phyloP scores from a whole-genome alignment of 2,329 filamentous ascomycete species.

The Ophiostoma sp. region DNA sequence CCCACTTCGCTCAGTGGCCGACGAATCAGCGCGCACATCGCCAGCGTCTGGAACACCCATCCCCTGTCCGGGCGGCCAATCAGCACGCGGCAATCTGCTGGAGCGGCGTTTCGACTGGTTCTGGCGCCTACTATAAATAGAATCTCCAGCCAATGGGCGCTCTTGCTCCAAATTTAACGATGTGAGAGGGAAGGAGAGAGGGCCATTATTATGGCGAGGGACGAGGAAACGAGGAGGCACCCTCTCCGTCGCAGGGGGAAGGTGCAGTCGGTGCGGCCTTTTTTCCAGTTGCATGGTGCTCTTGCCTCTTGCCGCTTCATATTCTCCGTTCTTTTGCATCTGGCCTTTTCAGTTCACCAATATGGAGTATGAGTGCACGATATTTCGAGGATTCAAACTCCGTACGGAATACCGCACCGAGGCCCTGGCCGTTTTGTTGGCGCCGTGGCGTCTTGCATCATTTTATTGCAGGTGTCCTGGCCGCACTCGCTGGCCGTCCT shows the following conservation, averaged over 20 bases:
- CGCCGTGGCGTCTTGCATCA: neutral
- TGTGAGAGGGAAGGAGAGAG: neutral
- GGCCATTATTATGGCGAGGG: slow-evolving; percentile 1
- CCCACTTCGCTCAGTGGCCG: neutral
- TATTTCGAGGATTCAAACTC: neutral
- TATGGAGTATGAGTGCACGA: neutral
- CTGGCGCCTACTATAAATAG: slow-evolving; percentile 34
- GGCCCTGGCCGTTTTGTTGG: slow-evolving; percentile 5
- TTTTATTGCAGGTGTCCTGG: neutral
- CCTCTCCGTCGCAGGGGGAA: slow-evolving; percentile 8
- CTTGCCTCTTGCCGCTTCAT: neutral
- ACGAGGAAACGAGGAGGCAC: slow-evolving; percentile 7
- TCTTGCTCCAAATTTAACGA: slow-evolving; percentile 17
- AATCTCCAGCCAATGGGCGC: slow-evolving; percentile 27
- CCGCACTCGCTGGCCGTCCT: neutral
- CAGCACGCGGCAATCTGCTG: slow-evolving; percentile 16
- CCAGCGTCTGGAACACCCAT: slow-evolving; percentile 18
- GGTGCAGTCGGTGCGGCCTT: slow-evolving; percentile 13
- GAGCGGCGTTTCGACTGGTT: slow-evolving; percentile 29
- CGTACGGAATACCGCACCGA: neutral
- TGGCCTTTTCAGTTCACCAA: neutral
- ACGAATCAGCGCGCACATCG: slow-evolving; percentile 20
- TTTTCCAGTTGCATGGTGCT: slow-evolving; percentile 2
- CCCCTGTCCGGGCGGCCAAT: slow-evolving; percentile 26
- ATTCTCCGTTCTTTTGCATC: neutral